Percentiles rank a stretch among this genome's conserved stretches.
Conservation (phyloP, 352 stramenopile species). For the Pythium plurisporium region DNA sequence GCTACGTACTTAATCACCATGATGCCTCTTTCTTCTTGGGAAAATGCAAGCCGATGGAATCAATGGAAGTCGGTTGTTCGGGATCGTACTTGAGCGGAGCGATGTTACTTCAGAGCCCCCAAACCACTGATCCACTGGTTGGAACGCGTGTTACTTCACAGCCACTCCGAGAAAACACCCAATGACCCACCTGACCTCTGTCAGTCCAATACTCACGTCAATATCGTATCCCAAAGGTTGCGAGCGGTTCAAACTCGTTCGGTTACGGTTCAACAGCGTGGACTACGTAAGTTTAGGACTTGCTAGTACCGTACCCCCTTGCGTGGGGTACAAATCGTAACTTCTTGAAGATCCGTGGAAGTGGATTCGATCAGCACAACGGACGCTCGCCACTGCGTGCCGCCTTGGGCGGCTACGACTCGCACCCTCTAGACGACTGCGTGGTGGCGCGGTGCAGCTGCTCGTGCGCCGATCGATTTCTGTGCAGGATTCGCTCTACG, state of each 20-base stretch:
- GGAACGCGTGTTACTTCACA: slow-evolving; percentile 61
- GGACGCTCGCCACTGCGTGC: too few species aligned
- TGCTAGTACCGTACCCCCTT: too few species aligned
- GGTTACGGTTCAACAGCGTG: slow-evolving; percentile 11
- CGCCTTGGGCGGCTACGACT: background rate
- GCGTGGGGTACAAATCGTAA: too few species aligned
- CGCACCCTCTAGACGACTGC: background rate
- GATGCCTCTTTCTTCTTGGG: slow-evolving; percentile 85
- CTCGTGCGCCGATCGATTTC: slow-evolving; percentile 12
- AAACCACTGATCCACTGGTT: slow-evolving; percentile 74
- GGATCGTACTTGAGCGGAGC: slow-evolving; percentile 20
- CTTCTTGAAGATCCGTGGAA: slow-evolving; percentile 1
- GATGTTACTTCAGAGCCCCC: slow-evolving; percentile 44
- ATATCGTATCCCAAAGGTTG: slow-evolving; percentile 11
- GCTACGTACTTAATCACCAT: slow-evolving; percentile 89
- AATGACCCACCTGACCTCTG: slow-evolving; percentile 12
- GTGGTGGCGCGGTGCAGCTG: background rate
- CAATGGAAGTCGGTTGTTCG: slow-evolving; percentile 25
- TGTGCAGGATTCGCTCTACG: slow-evolving; percentile 62
- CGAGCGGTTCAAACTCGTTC: slow-evolving; percentile 3
- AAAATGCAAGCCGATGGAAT: slow-evolving; percentile 86
- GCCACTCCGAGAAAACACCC: slow-evolving; percentile 14
- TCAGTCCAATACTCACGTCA: background rate
- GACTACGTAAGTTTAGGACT: slow-evolving; percentile 16
- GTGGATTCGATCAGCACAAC: too few species aligned